Evolutionary conservation across 169 alveolate species (phyloP), one percentile per base, ranked within the genome.

Genomic region (Toxoplasma gondii): DNA sequence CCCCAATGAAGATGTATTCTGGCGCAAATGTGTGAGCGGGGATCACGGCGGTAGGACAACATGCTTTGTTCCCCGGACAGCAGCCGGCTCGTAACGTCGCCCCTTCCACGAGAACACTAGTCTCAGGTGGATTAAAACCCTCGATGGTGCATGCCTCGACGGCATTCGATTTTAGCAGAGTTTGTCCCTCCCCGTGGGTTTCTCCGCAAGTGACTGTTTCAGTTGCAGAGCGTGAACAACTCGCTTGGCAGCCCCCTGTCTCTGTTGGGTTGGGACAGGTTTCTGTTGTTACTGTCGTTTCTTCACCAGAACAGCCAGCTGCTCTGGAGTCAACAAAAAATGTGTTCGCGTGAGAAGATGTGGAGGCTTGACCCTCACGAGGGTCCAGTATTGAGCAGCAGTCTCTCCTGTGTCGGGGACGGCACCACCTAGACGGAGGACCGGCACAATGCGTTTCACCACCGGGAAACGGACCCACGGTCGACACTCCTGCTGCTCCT

Each of bases 1-100:
- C 90, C 49, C 69, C 90, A 22, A 82, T n/a, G 67, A 82, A 82
- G 67, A 82, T 45, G 29, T 82, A 82, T n/a, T 82, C 90, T 12
- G 90, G 90, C 5, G 90, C 90, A 41, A 82, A 82, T 24, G 90
- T 82, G 67, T 82, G 90, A 7, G 90, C 90, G 4, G 90, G 90
- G 41, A 82, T 82, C 27, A 82, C 36, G 9, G 67, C 90, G 27
- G 67, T 82, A 34, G 29, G 0, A 36, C 49, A 10, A n/a, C 90
- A 82, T 5, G 54, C 39, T 36, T 82, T 82, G 67, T 38, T 36
- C 36, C 38, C 90, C 9, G 90, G 24, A 82, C 90, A 36, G 39
- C 90, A 82, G 67, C 7, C 67, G 90, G 90, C 36, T 44, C 67
- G 90, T 7, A 27, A 82, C 24, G 67, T n/a, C 27, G 24, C 67